Percentiles rank a stretch among this genome's conserved stretches.
Conservation (phyloP, 805 yeast genomes). For the Nakazawaea peltata region DNA sequence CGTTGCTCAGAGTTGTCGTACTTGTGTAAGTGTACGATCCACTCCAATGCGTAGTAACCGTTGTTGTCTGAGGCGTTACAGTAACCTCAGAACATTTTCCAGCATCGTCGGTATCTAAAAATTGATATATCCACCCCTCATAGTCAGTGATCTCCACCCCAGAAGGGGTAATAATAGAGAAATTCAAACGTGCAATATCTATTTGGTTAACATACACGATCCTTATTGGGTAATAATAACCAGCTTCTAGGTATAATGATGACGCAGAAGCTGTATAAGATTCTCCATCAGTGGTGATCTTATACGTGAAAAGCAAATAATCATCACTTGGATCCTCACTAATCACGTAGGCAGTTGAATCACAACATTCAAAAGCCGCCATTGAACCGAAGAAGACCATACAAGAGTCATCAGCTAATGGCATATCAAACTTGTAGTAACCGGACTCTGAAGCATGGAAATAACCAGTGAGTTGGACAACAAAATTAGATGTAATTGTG, state of each 20-base stretch:
- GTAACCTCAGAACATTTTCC: neutral
- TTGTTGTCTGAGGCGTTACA: neutral
- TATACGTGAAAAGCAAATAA: no score
- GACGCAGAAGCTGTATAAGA: neutral
- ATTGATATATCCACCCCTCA: neutral
- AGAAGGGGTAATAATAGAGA: neutral
- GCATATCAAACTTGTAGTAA: neutral
- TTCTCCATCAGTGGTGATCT: neutral
- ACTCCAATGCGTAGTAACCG: neutral
- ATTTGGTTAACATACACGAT: neutral
- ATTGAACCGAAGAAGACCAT: neutral
- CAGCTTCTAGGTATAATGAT: neutral
- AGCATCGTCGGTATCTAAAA: neutral
- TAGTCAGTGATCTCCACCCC: neutral
- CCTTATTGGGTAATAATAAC: neutral
- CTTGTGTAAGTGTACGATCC: neutral
- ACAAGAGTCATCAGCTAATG: neutral
- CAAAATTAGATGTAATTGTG: no score
- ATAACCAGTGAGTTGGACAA: neutral
- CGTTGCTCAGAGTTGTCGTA: neutral
- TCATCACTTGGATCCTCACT: neutral
- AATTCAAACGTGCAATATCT: neutral
- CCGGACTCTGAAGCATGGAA: neutral
- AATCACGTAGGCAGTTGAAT: neutral
- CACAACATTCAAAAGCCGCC: neutral